A percentile compares a stretch with the other conserved stretches of the same genome.
These are phyloP conservation scores for Evernia prunastri DNA, from an alignment of 495 filamentous ascomycete genomes.

Conservation along the genomic window DNA sequence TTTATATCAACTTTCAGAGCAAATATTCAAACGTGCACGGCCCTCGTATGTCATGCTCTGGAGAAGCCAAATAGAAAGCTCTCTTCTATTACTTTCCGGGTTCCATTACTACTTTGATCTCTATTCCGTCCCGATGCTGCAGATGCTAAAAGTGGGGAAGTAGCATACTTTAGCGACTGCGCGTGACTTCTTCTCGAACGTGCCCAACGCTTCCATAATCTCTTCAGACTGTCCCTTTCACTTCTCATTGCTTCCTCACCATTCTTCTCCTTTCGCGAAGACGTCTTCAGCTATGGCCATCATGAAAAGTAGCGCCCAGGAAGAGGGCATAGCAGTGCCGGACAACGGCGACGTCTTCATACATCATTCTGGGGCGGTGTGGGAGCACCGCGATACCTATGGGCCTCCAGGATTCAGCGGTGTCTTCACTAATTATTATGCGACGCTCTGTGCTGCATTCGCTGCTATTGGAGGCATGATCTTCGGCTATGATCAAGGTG, in stretches of 20 bases:
- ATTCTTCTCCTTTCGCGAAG: neutral
- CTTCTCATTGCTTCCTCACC: neutral
- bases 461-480: conserved; percentile 50
- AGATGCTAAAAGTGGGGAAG: neutral
- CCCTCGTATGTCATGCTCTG: neutral
- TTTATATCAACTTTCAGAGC: neutral
- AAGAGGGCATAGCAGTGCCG: neutral
- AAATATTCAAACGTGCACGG: no score
- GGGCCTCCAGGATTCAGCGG: conserved; percentile 43
- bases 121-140: neutral
- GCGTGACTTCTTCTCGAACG: conserved; percentile 4
- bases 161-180: conserved; percentile 2
- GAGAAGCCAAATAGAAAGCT: neutral
- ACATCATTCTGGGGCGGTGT: conserved; percentile 41
- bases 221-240: neutral
- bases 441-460: conserved; percentile 48
- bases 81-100: neutral
- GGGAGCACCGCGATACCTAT: conserved; percentile 38
- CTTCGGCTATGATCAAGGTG: conserved; percentile 54
- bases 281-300: neutral
- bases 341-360: conserved; percentile 26
- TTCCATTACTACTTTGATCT: neutral
- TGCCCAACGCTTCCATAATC: no score
- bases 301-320: neutral
- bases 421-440: conserved; percentile 45